A percentile compares a stretch with the other conserved stretches of the same genome.
These are phyloP conservation scores for Mycena capillaripes DNA, from an alignment of 768 basidiomycete species.

Conservation along the genomic window DNA sequence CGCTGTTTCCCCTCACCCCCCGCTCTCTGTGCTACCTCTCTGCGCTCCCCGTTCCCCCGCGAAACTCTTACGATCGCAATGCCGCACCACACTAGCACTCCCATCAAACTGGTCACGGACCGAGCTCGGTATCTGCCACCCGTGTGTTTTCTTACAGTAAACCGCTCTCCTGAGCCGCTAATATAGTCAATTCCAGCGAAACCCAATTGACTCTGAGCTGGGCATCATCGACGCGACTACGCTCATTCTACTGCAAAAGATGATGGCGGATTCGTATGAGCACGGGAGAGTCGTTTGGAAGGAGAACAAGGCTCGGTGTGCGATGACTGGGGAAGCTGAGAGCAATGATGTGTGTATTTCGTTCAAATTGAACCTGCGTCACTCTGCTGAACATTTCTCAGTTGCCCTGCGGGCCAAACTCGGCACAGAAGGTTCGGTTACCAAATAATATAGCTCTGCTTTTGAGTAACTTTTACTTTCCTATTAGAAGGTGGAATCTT, in stretches of 20 bases:
- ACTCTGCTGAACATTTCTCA: not conserved
- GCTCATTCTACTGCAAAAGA: slow-evolving; percentile 26
- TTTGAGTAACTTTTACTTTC: not conserved
- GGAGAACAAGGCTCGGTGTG: slow-evolving; percentile 24
- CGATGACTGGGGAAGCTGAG: slow-evolving; percentile 19
- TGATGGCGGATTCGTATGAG: slow-evolving; percentile 33
- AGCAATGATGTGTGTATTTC: not conserved
- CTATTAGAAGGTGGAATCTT: slow-evolving; percentile 18
- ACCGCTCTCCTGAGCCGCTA: not conserved
- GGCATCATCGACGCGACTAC: slow-evolving; percentile 33
- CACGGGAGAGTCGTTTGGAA: slow-evolving; percentile 26
- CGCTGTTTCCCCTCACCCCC: not conserved
- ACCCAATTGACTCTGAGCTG: slow-evolving; percentile 21
- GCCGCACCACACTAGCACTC: not conserved
- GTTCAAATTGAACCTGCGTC: not conserved
- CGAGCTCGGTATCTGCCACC: slow-evolving; percentile 15
- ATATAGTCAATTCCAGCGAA: not conserved
- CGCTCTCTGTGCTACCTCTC: not conserved
- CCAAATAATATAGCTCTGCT: not conserved
- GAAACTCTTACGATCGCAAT: not conserved
- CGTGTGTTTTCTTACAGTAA: not conserved
- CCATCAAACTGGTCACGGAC: not conserved
- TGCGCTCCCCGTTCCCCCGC: not conserved
- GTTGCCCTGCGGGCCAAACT: slow-evolving; percentile 26
- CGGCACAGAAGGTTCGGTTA: slow-evolving; percentile 27